A percentile compares a stretch with the other conserved stretches of the same genome.
Evolutionary conservation across 768 basidiomycete genomes (phyloP).

Genomic region (Pleurotus salmoneostramineus): DNA sequence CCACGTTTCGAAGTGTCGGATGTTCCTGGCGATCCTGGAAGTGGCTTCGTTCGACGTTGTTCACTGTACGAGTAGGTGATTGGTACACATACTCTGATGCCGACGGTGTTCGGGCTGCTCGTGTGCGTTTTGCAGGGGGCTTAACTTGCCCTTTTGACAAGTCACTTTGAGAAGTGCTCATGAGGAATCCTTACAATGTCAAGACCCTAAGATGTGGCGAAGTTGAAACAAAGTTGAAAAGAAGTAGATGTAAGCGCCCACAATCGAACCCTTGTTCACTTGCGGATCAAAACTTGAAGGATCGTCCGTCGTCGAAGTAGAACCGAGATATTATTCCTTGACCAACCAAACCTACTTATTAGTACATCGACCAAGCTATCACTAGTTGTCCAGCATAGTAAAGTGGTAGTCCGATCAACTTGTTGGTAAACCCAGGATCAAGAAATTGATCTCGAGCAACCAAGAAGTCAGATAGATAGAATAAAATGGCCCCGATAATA

Average conservation of each 20-base stretch:
- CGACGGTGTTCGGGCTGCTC: conserved; percentile 31
- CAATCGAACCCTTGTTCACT: no score
- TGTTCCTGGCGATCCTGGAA: conserved; percentile 44
- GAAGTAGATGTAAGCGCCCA: not conserved
- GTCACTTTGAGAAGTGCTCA: conserved; percentile 11
- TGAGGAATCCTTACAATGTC: not conserved
- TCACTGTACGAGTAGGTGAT: no score
- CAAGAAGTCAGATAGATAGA: conserved; percentile 4
- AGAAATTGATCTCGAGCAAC: conserved; percentile 6
- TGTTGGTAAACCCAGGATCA: conserved; percentile 3
- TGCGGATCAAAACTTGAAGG: no score
- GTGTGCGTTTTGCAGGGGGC: conserved; percentile 10
- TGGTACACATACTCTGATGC: conserved; percentile 38
- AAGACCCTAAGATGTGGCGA: not conserved
- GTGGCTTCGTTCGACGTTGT: not conserved
- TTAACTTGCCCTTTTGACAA: conserved; percentile 9
- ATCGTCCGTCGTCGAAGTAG: no score
- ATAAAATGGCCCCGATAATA: conserved; percentile 1
- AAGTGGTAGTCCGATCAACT: conserved; percentile 3
- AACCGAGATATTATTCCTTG: no score
- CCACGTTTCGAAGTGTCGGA: conserved; percentile 49
- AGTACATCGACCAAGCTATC: conserved; percentile 2
- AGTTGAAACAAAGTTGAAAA: no score
- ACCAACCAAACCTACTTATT: not conserved
- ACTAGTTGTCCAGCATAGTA: conserved; percentile 5